These are phyloP conservation scores for Fistulifera solaris DNA, from an alignment of 108 stramenopile genomes.

Conservation along the genomic window DNA sequence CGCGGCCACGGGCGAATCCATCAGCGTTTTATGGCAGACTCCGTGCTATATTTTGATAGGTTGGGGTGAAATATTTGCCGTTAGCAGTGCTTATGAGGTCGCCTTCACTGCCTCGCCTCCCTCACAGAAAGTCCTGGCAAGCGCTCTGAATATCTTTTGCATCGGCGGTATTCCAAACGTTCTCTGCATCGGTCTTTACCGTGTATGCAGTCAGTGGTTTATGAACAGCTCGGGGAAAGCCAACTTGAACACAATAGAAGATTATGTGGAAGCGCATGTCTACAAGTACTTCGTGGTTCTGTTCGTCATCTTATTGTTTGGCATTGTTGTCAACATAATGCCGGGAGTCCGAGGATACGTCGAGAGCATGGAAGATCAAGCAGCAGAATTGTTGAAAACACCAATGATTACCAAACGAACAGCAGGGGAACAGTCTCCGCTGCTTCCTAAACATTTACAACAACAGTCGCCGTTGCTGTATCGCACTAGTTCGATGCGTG, in stretches of 20 bases:
- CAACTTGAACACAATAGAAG: slow-evolving; percentile 42
- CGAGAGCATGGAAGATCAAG: slow-evolving; percentile 45
- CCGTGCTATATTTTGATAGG: slow-evolving; percentile 71
- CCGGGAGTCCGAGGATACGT: slow-evolving; percentile 53
- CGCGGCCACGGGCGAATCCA: slow-evolving; percentile 32
- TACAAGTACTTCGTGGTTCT: slow-evolving; percentile 68
- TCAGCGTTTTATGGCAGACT: slow-evolving; percentile 73
- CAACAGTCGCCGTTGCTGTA: slow-evolving; percentile 32
- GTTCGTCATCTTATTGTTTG: slow-evolving; percentile 45
- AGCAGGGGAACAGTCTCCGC: slow-evolving; percentile 38
- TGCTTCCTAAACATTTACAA: slow-evolving; percentile 13
- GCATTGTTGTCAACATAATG: slow-evolving; percentile 58
- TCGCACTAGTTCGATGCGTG: slow-evolving; percentile 52
- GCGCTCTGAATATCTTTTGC: slow-evolving; percentile 73
- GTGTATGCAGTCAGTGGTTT: slow-evolving; percentile 57
- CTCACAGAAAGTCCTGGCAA: slow-evolving; percentile 60
- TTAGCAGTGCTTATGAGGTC: slow-evolving; percentile 78
- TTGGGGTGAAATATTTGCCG: slow-evolving; percentile 78
- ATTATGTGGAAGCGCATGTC: slow-evolving; percentile 60
- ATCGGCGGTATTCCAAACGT: slow-evolving; percentile 75
- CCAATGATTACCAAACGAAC: not conserved
- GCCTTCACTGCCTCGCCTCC: slow-evolving; percentile 73
- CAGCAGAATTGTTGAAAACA: slow-evolving; percentile 43
- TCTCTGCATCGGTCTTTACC: slow-evolving; percentile 61
- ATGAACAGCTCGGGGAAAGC: slow-evolving; percentile 31